phyloP scores from a whole-genome alignment of 2,329 filamentous ascomycete species.

The Colletotrichum sp. region DNA sequence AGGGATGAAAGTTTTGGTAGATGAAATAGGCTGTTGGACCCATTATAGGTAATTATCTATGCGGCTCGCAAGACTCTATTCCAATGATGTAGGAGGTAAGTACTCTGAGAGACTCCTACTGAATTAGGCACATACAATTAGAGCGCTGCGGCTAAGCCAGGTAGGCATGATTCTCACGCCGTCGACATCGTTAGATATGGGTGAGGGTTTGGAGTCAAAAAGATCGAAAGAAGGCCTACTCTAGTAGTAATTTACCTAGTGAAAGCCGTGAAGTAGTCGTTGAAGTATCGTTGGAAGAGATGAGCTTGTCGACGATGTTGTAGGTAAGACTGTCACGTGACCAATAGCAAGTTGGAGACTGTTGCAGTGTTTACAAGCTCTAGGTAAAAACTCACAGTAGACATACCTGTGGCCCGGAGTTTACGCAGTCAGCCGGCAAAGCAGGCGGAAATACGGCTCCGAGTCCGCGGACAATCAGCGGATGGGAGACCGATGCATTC shows the following conservation, averaged over 20 bases:
- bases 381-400: accelerated
- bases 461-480: background rate
- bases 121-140: background rate
- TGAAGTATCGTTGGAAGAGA: background rate
- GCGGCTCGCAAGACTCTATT: background rate
- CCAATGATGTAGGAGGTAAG: background rate
- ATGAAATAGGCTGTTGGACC: background rate
- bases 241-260: background rate
- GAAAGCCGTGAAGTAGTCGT: accelerated
- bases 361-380: background rate
- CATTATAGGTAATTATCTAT: accelerated
- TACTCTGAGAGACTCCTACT: too few species aligned
- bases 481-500: background rate
- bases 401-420: background rate
- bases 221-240: background rate
- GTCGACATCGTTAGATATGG: background rate
- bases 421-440: background rate
- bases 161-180: background rate
- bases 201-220: background rate
- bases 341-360: background rate
- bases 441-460: background rate
- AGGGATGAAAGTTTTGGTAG: background rate
- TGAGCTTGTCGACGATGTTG: background rate
- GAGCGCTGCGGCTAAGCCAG: background rate
- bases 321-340: background rate